Percentiles rank a stretch among this genome's conserved stretches.
phyloP scores from a whole-genome alignment of 2,329 filamentous ascomycete species.

The Alternaria alternata region DNA sequence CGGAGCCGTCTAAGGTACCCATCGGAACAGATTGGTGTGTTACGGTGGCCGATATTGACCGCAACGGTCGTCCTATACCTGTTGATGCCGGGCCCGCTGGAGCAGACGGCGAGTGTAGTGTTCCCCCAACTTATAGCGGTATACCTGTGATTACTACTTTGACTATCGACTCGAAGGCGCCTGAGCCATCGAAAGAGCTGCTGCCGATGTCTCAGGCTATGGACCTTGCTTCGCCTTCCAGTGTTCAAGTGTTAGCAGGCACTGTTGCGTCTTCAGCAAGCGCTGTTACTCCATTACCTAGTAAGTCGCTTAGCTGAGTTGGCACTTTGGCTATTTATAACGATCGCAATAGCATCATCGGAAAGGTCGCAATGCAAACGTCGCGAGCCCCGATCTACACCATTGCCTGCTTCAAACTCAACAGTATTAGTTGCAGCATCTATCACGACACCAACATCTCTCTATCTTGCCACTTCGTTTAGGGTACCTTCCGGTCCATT shows the following conservation, averaged over 20 bases:
- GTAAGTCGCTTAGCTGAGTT: not conserved
- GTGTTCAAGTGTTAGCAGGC: not conserved
- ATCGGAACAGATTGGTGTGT: slow-evolving; percentile 8
- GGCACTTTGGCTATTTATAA: not conserved
- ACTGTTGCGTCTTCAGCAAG: not conserved
- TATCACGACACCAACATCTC: not conserved
- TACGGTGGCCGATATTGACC: slow-evolving; percentile 15
- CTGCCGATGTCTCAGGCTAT: not conserved
- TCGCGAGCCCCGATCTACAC: not conserved
- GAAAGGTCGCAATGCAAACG: not conserved
- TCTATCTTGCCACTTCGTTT: not conserved
- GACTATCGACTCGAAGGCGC: not conserved
- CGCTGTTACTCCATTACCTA: not conserved
- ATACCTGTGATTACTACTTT: not conserved
- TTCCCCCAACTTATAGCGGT: not conserved
- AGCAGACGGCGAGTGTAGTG: slow-evolving; percentile 4
- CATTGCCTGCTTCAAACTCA: not conserved
- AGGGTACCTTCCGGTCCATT: not conserved
- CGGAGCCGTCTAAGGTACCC: not conserved
- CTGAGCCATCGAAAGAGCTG: not conserved
- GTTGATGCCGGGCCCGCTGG: slow-evolving; percentile 7
- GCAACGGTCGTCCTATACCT: slow-evolving; percentile 10
- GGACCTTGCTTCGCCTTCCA: not conserved
- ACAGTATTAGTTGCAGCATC: not conserved
- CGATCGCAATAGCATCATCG: not conserved